A percentile compares a stretch with the other conserved stretches of the same genome.
phyloP scores from a whole-genome alignment of 257 asterid genomes.

The Datura wrightii region DNA sequence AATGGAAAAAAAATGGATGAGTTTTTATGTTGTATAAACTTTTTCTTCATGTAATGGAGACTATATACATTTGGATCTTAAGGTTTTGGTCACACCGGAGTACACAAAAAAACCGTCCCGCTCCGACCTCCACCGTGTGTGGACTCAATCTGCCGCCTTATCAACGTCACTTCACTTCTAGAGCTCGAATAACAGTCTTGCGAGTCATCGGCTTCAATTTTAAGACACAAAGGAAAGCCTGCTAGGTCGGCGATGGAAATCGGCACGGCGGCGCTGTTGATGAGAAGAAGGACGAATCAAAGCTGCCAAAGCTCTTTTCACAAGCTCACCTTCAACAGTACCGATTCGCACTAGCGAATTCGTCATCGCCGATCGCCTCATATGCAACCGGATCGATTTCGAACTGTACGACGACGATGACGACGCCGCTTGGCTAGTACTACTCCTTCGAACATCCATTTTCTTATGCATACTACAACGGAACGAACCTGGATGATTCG shows the following conservation, averaged over 20 bases:
- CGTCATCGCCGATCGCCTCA: constrained; percentile 53
- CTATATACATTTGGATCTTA: constrained; percentile 29
- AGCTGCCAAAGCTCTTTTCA: constrained; percentile 52
- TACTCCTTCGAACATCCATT: background rate
- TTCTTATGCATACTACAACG: constrained; percentile 64
- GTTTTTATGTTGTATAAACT: background rate
- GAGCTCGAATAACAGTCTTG: background rate
- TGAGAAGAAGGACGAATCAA: constrained; percentile 61
- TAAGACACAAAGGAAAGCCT: constrained; percentile 43
- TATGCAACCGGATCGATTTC: constrained; percentile 42
- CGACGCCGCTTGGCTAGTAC: constrained; percentile 34
- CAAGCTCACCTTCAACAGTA: constrained; percentile 53
- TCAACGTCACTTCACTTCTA: background rate
- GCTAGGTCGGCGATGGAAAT: constrained; percentile 47
- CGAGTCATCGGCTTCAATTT: constrained; percentile 10
- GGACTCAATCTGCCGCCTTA: background rate
- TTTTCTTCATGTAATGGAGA: background rate
- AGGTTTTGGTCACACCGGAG: constrained; percentile 39
- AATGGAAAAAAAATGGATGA: background rate
- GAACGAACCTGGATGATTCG: constrained; percentile 70
- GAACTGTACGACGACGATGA: background rate
- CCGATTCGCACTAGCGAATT: constrained; percentile 52
- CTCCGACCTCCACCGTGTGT: constrained; percentile 31
- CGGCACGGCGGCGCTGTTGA: constrained; percentile 53
- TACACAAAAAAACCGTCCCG: constrained; percentile 38